Percentiles rank a stretch among this genome's conserved stretches.
These are phyloP conservation scores for Collybia mongolica DNA, from an alignment of 768 basidiomycete genomes.

Conservation along the genomic window DNA sequence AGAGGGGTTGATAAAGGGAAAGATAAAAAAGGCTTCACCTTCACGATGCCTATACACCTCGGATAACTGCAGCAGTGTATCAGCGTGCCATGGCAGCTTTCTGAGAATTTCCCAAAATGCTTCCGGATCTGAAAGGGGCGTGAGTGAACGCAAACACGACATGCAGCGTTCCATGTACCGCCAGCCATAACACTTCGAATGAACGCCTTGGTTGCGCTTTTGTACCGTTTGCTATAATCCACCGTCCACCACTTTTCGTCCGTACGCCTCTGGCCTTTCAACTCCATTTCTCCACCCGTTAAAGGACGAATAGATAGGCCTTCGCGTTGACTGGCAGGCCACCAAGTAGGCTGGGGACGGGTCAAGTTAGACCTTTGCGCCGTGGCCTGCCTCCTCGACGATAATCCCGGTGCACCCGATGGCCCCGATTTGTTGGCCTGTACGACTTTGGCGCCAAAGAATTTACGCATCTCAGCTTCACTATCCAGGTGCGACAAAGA, in stretches of 20 bases:
- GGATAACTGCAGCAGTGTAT: constrained; percentile 84
- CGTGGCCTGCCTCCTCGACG: constrained; percentile 35
- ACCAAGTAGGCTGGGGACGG: constrained; percentile 75
- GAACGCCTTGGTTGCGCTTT: constrained; percentile 77
- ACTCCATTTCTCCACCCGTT: constrained; percentile 49
- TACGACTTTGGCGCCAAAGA: constrained; percentile 92
- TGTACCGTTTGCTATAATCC: constrained; percentile 84
- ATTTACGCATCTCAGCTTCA: constrained; percentile 88
- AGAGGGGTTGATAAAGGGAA: constrained; percentile 1
- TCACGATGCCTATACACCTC: constrained; percentile 87
- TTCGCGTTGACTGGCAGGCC: constrained; percentile 63
- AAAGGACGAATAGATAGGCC: constrained; percentile 68
- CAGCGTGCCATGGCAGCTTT: constrained; percentile 86
- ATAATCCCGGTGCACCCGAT: constrained; percentile 28
- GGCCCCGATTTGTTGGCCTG: constrained; percentile 50
- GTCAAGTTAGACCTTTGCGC: constrained; percentile 69
- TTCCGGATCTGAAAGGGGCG: constrained; percentile 58
- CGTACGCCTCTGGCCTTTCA: constrained; percentile 27
- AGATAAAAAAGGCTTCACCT: constrained; percentile 43
- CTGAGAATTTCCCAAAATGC: constrained; percentile 75
- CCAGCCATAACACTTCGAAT: constrained; percentile 79
- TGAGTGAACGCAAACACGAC: not conserved
- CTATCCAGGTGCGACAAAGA: constrained; percentile 80
- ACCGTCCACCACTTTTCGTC: constrained; percentile 89
- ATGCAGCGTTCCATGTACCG: constrained; percentile 45